Conservation (phyloP, 2,329 filamentous ascomycete genomes). For the Aspergillus sp. region DNA sequence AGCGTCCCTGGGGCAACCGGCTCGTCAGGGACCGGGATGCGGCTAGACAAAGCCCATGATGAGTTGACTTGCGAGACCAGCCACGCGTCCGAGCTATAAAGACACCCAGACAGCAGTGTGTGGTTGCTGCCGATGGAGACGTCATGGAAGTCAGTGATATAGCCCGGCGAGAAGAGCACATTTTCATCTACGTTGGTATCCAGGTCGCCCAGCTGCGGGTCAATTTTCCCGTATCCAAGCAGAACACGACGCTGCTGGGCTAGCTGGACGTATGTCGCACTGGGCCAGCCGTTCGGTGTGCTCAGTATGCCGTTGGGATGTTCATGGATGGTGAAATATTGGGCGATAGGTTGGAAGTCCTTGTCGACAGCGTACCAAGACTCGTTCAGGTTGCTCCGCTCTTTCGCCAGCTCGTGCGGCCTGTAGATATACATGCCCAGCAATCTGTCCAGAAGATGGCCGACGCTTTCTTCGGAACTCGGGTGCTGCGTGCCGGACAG, state of each 20-base stretch:
- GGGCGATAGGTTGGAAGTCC: constrained; percentile 37
- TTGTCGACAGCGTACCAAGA: constrained; percentile 46
- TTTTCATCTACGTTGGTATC: constrained; percentile 43
- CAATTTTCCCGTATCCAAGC: constrained; percentile 47
- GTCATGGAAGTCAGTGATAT: constrained; percentile 31
- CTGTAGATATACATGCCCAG: constrained; percentile 47
- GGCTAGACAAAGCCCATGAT: constrained; percentile 42
- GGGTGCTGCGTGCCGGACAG: constrained; percentile 40
- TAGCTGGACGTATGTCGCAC: constrained; percentile 50
- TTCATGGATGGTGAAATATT: constrained; percentile 43
- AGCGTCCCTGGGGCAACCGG: constrained; percentile 18
- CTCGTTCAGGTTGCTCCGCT: constrained; percentile 48
- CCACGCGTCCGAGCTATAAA: constrained; percentile 38
- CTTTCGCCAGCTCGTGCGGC: constrained; percentile 38
- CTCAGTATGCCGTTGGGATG: constrained; percentile 28
- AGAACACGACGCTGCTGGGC: constrained; percentile 45
- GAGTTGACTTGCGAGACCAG: constrained; percentile 39
- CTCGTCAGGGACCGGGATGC: constrained; percentile 19
- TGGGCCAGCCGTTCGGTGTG: constrained; percentile 55
- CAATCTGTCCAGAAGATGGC: constrained; percentile 39
- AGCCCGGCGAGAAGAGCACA: constrained; percentile 43
- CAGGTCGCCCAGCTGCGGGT: constrained; percentile 49
- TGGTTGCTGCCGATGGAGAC: constrained; percentile 31
- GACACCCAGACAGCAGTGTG: constrained; percentile 43
- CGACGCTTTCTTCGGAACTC: constrained; percentile 33